Conservation (phyloP, 2,329 filamentous ascomycete species). For the Pseudohalonectria lignicola region DNA sequence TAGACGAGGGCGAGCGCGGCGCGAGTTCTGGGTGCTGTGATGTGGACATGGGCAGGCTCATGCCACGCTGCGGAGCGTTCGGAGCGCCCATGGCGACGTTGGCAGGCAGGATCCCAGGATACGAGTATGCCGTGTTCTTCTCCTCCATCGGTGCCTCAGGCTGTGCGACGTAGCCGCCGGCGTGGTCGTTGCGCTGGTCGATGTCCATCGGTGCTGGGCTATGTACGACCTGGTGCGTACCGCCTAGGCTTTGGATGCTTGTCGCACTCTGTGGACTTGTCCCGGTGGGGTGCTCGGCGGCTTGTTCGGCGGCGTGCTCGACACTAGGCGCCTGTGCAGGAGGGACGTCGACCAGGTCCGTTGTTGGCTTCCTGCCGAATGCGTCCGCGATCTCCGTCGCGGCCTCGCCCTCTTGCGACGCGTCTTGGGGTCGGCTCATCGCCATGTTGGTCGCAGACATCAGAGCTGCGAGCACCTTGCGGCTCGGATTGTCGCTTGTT, state of each 20-base stretch:
- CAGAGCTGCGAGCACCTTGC: conserved; percentile 39
- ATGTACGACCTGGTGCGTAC: conserved; percentile 27
- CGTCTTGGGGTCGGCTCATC: conserved; percentile 45
- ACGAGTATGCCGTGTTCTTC: conserved; percentile 39
- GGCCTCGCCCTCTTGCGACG: conserved; percentile 17
- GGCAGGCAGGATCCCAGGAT: conserved; percentile 38
- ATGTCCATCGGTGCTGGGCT: conserved; percentile 45
- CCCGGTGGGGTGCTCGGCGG: conserved; percentile 24
- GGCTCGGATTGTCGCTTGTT: conserved; percentile 42
- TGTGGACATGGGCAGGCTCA: conserved; percentile 45
- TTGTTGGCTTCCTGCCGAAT: no score
- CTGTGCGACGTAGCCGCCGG: conserved; percentile 19
- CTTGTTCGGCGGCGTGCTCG: not conserved
- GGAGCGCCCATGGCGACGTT: conserved; percentile 30
- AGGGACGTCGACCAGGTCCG: no score
- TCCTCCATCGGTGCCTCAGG: conserved; percentile 38
- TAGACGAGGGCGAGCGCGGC: conserved; percentile 60
- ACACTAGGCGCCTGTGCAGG: no score
- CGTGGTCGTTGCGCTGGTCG: conserved; percentile 27
- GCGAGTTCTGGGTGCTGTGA: conserved; percentile 27
- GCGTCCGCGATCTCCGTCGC: not conserved
- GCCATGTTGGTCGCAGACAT: conserved; percentile 36
- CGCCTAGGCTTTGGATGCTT: conserved; percentile 27
- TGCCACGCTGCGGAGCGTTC: conserved; percentile 30
- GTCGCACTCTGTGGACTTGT: conserved; percentile 30